These are phyloP conservation scores for Blastocystis sp. DNA, from an alignment of 352 stramenopile genomes.

Conservation along the genomic window DNA sequence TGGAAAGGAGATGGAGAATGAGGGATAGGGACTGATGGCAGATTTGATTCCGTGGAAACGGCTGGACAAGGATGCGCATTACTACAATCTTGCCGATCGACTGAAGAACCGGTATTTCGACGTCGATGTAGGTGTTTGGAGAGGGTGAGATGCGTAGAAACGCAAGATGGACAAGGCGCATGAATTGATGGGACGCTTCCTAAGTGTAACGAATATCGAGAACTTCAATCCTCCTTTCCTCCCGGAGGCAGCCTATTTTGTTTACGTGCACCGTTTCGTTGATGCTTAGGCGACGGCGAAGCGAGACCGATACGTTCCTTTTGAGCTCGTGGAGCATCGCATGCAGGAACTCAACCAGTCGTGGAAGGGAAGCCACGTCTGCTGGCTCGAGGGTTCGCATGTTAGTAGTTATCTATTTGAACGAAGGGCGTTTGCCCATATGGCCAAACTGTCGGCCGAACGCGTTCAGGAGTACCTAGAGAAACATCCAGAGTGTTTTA, in stretches of 20 bases:
- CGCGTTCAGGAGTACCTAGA: slow-evolving; percentile 31
- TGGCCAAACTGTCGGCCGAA: slow-evolving; percentile 8
- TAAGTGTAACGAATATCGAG: slow-evolving; percentile 47
- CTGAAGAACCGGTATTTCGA: slow-evolving; percentile 54
- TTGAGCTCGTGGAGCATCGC: slow-evolving; percentile 43
- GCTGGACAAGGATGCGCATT: slow-evolving; percentile 51
- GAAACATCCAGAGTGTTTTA: slow-evolving; percentile 27
- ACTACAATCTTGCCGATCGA: slow-evolving; percentile 46
- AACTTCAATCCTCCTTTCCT: slow-evolving; percentile 22
- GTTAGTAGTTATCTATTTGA: slow-evolving; percentile 53
- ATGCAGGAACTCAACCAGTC: slow-evolving; percentile 37
- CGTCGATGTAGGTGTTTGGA: not conserved
- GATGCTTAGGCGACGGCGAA: slow-evolving; percentile 25
- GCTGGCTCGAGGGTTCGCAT: slow-evolving; percentile 40
- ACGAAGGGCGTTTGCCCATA: slow-evolving; percentile 41
- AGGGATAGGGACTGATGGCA: slow-evolving; percentile 51
- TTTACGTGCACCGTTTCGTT: not conserved
- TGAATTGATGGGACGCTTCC: slow-evolving; percentile 45
- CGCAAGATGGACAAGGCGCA: slow-evolving; percentile 51
- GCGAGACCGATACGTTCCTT: slow-evolving; percentile 41
- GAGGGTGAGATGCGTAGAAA: not conserved
- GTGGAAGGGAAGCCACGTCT: slow-evolving; percentile 36
- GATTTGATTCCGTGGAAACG: slow-evolving; percentile 50
- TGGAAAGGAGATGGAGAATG: not conserved
- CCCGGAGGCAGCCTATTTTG: slow-evolving; percentile 44